These are phyloP conservation scores for Takakia lepidozioides DNA, from an alignment of 225 moss, liverwort and hornwort genomes.

Conservation along the genomic window DNA sequence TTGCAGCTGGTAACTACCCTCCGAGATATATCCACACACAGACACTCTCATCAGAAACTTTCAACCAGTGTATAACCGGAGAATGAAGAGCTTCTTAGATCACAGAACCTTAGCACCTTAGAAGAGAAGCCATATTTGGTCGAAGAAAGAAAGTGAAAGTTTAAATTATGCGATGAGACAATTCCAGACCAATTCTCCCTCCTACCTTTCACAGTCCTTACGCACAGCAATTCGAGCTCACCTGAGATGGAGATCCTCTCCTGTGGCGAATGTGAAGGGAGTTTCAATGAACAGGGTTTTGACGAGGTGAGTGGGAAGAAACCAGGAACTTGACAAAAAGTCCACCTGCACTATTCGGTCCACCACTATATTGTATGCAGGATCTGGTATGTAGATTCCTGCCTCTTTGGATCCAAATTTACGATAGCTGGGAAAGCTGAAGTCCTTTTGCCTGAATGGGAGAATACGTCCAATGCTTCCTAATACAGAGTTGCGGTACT, in stretches of 20 bases:
- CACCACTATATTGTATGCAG: slow-evolving; percentile 75
- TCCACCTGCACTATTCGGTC: slow-evolving; percentile 82
- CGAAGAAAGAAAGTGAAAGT: too few relatives aligned
- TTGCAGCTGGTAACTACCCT: slow-evolving; percentile 76
- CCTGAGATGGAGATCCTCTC: slow-evolving; percentile 97
- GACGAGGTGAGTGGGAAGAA: slow-evolving; percentile 66
- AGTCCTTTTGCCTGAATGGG: slow-evolving; percentile 88
- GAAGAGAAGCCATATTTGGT: too few relatives aligned
- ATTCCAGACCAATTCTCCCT: too few relatives aligned
- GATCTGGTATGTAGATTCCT: slow-evolving; percentile 90
- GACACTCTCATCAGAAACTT: not conserved
- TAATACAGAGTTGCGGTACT: slow-evolving; percentile 74
- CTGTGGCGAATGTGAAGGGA: slow-evolving; percentile 93
- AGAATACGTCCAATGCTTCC: slow-evolving; percentile 94
- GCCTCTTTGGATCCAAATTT: slow-evolving; percentile 74
- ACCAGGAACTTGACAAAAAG: slow-evolving; percentile 97
- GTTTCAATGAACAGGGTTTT: slow-evolving; percentile 77
- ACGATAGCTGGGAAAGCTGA: slow-evolving; percentile 89
- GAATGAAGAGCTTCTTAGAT: too few relatives aligned
- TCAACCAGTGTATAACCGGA: not conserved
- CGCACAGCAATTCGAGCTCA: slow-evolving; percentile 17
- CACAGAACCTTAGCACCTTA: too few relatives aligned
- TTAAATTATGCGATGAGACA: too few relatives aligned
- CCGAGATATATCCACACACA: too few relatives aligned
- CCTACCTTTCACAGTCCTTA: too few relatives aligned